These are phyloP conservation scores for Metschnikowia rubicola DNA, from an alignment of 805 yeast species.

Conservation along the genomic window DNA sequence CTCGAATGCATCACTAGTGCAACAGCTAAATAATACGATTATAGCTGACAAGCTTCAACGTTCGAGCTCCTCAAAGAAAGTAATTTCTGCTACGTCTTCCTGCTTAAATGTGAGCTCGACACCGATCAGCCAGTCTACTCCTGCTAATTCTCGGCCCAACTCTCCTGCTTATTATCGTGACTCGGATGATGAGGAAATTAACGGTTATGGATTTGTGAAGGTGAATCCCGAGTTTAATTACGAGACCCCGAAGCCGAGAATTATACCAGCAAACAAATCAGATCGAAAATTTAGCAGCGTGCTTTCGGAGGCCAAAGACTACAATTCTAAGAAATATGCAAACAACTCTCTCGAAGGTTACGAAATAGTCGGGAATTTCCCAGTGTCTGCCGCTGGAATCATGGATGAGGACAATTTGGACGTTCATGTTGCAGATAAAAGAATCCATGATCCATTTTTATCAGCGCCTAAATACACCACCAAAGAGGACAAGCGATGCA, in stretches of 20 bases:
- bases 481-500: not conserved
- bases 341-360: slow-evolving; percentile 26
- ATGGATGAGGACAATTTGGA: slow-evolving; percentile 33
- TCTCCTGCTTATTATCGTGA: slow-evolving; percentile 22
- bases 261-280: no score
- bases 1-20: slow-evolving; percentile 20
- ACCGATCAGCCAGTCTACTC: slow-evolving; percentile 43
- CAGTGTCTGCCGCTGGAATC: slow-evolving; percentile 28
- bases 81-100: not conserved
- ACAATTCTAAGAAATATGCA: slow-evolving; percentile 4
- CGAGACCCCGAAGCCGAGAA: slow-evolving; percentile 13
- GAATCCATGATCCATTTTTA: slow-evolving; percentile 34
- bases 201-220: slow-evolving; percentile 44
- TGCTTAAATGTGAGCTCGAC: slow-evolving; percentile 19
- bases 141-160: slow-evolving; percentile 38
- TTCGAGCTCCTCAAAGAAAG: slow-evolving; percentile 6
- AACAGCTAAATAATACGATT: slow-evolving; percentile 12
- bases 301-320: not conserved
- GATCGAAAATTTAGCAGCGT: not conserved
- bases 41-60: not conserved
- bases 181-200: slow-evolving; percentile 36
- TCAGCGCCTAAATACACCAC: not conserved
- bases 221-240: slow-evolving; percentile 18
- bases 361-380: slow-evolving; percentile 32
- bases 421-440: slow-evolving; percentile 36